These are phyloP conservation scores for Arabidopsis hybrid DNA, from an alignment of 441 rosid genomes.

Conservation along the genomic window DNA sequence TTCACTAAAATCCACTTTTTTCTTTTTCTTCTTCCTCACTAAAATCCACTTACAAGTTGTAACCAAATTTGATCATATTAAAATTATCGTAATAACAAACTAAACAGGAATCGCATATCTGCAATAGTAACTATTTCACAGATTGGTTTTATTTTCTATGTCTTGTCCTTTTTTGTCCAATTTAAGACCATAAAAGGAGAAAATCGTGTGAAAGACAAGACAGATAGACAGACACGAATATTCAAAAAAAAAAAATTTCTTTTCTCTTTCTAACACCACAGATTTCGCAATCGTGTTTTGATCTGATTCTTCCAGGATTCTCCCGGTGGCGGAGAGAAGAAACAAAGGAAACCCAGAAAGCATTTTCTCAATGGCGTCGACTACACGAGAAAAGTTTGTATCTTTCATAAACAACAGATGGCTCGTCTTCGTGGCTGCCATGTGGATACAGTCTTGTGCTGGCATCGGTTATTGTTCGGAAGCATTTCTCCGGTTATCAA, in stretches of 20 bases:
- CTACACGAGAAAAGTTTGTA: slow-evolving; percentile 53
- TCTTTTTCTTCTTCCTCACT: too few relatives aligned
- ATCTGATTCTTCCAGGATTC: slow-evolving; percentile 18
- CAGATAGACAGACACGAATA: background rate
- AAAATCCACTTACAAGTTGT: too few relatives aligned
- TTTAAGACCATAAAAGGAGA: slow-evolving; percentile 20
- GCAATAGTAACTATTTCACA: too few relatives aligned
- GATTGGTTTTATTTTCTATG: background rate
- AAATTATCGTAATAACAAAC: too few relatives aligned
- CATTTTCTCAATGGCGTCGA: slow-evolving; percentile 52
- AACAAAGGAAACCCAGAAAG: background rate
- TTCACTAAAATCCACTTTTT: too few relatives aligned
- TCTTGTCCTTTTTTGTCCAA: background rate
- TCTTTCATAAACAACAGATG: slow-evolving; percentile 81
- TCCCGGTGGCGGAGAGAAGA: slow-evolving; percentile 9
- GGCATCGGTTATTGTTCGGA: slow-evolving; percentile 95
- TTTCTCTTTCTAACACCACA: background rate
- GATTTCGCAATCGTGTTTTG: slow-evolving; percentile 8
- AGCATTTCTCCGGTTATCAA: slow-evolving; percentile 97
- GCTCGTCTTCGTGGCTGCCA: slow-evolving; percentile 96
- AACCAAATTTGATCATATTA: too few relatives aligned
- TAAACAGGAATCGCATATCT: too few relatives aligned
- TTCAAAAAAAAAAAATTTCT: background rate
- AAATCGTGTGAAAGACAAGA: slow-evolving; percentile 5
- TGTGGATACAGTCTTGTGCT: slow-evolving; percentile 98